phyloP scores from a whole-genome alignment of 768 basidiomycete species.

The Boletus speciosus region DNA sequence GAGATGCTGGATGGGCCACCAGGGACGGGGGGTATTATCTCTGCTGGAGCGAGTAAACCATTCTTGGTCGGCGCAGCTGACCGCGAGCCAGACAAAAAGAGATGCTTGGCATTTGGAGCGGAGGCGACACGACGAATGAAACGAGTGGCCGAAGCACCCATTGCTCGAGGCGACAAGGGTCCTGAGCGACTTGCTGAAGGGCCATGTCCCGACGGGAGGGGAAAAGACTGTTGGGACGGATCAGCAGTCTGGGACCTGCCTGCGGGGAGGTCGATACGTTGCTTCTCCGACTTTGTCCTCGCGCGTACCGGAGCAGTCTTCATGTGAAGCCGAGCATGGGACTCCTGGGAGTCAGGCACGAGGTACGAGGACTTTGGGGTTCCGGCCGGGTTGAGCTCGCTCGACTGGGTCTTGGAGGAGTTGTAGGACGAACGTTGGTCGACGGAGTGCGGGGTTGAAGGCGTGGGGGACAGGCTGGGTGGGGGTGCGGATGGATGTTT shows the following conservation, averaged over 20 bases:
- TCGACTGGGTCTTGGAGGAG: slow-evolving; percentile 73
- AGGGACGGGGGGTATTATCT: slow-evolving; percentile 55
- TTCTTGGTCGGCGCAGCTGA: slow-evolving; percentile 66
- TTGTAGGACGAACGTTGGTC: slow-evolving; percentile 74
- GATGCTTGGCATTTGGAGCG: slow-evolving; percentile 91
- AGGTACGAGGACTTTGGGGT: slow-evolving; percentile 30
- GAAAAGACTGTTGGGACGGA: slow-evolving; percentile 42
- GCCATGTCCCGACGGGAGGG: slow-evolving; percentile 21
- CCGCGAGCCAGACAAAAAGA: slow-evolving; percentile 66
- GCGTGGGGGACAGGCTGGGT: slow-evolving; percentile 49
- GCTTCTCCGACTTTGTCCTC: slow-evolving; percentile 50
- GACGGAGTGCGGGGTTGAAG: slow-evolving; percentile 47
- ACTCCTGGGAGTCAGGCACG: slow-evolving; percentile 24
- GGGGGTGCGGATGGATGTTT: slow-evolving; percentile 30
- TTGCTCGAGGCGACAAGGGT: slow-evolving; percentile 62
- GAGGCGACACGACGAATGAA: slow-evolving; percentile 95
- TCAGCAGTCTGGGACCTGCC: slow-evolving; percentile 28
- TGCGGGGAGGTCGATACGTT: slow-evolving; percentile 37
- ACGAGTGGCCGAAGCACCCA: slow-evolving; percentile 74
- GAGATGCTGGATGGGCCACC: slow-evolving; percentile 44
- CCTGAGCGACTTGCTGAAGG: slow-evolving; percentile 39
- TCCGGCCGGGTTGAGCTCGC: slow-evolving; percentile 53
- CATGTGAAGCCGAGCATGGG: slow-evolving; percentile 17
- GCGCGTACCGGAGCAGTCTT: slow-evolving; percentile 22
- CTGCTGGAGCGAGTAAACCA: slow-evolving; percentile 71